Evolutionary conservation across 257 asterid species (phyloP), one percentile per base, ranked within the genome.

Genomic region (Solanum arcanum): DNA sequence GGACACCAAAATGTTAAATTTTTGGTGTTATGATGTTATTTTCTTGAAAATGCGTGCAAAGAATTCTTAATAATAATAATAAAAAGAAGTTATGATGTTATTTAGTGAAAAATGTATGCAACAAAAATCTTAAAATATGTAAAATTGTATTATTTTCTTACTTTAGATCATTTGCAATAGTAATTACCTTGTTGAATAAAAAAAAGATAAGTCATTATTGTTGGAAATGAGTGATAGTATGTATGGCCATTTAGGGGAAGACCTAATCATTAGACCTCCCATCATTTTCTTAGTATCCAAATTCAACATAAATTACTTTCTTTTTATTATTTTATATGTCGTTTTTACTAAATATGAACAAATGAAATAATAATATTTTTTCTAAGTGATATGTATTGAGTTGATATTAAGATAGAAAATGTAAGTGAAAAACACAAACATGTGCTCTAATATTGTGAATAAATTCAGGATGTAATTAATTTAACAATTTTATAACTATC

Each of bases 181-280:
- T 49, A 27, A 81, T 81, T 81, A 49, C 85, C 69, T 23, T 49
- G 87, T 81, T 49, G 69, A 86, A 89, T 82, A 85, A 90, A 83
- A 88, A 85, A 90, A 83, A 88, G 89, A 86, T 14, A 52, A 83
- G 82, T 80, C 46, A 56, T 83, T 49, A 86, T 68, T 81, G 9
- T 49, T 15, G 44, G 88, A 78, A 86, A 87, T 72, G 83, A 90
- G 92, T 90, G 90, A 91, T 91, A 35, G 27, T 20, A 73, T 3
- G 49, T 73, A 86, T 81, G 90, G 25, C 83, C 89, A 89, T 88
- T 80, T 86, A 83, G 86, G 85, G 87, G 92, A 88, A 90, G 89
- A 88, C 93, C 87, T 81, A 81, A 92, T 94, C 86, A 92, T 92
- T 91, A 89, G 86, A 83, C 86, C 86, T 39, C 12, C 78, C 90